These are phyloP conservation scores for Xerocomus cyaneibrunnescens DNA, from an alignment of 1,284 basidiomycete species.

Conservation along the genomic window DNA sequence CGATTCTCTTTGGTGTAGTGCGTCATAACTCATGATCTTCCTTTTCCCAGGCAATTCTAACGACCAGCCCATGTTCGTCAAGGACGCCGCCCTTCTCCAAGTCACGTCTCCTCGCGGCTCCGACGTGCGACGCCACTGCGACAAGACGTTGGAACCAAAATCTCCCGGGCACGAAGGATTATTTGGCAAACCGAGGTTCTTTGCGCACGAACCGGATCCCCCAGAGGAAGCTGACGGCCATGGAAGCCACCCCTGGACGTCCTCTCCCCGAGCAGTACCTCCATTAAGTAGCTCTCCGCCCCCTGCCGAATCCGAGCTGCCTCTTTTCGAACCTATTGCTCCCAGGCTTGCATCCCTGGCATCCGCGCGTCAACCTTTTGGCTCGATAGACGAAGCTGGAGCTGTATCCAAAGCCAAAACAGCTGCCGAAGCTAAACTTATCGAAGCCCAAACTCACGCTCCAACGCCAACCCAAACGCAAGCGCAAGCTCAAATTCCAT, in stretches of 20 bases:
- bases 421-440: neutral
- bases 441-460: constrained; percentile 2
- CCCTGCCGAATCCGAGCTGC: constrained; percentile 3
- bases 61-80: constrained; percentile 20
- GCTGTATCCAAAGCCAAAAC: neutral
- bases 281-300: constrained; percentile 34
- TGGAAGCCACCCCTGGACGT: neutral
- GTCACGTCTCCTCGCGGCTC: constrained; percentile 6
- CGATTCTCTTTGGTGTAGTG: neutral
- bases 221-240: constrained; percentile 9
- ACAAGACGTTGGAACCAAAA: neutral
- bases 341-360: neutral
- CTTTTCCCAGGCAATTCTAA: constrained; percentile 1
- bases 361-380: neutral
- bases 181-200: constrained; percentile 25
- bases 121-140: neutral
- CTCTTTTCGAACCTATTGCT: neutral
- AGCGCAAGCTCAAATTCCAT: constrained; percentile 46
- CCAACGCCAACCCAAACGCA: constrained; percentile 12
- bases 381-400: neutral
- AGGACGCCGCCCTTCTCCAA: constrained; percentile 22
- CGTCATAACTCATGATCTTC: neutral
- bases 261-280: constrained; percentile 23
- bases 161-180: neutral
- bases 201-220: constrained; percentile 20